Conservation (phyloP, 2,329 filamentous ascomycete species). For the Chaetomium strumarium region DNA sequence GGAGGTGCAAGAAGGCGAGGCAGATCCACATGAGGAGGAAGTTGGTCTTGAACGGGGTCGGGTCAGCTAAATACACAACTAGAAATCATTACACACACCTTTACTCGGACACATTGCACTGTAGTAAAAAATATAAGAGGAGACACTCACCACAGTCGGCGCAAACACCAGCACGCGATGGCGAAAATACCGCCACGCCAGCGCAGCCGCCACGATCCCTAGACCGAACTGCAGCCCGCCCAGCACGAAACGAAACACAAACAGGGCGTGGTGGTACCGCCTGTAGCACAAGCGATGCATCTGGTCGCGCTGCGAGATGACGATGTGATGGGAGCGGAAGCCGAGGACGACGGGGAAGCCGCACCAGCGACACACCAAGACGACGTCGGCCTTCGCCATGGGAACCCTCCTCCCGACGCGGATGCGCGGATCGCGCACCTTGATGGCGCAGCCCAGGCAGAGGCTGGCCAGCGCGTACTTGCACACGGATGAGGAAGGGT, state of each 20-base stretch:
- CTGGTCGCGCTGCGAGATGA: slow-evolving; percentile 33
- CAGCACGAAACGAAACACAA: slow-evolving; percentile 34
- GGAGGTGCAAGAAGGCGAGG: slow-evolving; percentile 30
- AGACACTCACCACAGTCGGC: slow-evolving; percentile 32
- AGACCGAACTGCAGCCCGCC: slow-evolving; percentile 36
- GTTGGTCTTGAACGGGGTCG: slow-evolving; percentile 23
- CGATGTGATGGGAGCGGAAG: too few species aligned
- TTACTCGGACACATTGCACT: too few species aligned
- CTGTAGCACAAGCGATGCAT: slow-evolving; percentile 38
- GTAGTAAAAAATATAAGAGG: neutral
- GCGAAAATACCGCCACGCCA: slow-evolving; percentile 36
- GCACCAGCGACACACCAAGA: slow-evolving; percentile 42
- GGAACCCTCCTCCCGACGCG: slow-evolving; percentile 34
- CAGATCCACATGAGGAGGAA: slow-evolving; percentile 35
- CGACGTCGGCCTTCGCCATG: slow-evolving; percentile 31
- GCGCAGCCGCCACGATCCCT: slow-evolving; percentile 31
- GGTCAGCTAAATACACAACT: neutral
- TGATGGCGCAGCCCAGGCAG: slow-evolving; percentile 37
- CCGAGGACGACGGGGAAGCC: slow-evolving; percentile 34
- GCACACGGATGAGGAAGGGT: too few species aligned
- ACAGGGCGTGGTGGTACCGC: slow-evolving; percentile 33
- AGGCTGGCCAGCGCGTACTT: slow-evolving; percentile 36
- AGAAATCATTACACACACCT: neutral
- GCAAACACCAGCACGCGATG: slow-evolving; percentile 29
- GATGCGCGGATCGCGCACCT: slow-evolving; percentile 32